These are phyloP conservation scores for Aspergillus puulaauensis DNA, from an alignment of 2,329 filamentous ascomycete genomes.

Conservation along the genomic window DNA sequence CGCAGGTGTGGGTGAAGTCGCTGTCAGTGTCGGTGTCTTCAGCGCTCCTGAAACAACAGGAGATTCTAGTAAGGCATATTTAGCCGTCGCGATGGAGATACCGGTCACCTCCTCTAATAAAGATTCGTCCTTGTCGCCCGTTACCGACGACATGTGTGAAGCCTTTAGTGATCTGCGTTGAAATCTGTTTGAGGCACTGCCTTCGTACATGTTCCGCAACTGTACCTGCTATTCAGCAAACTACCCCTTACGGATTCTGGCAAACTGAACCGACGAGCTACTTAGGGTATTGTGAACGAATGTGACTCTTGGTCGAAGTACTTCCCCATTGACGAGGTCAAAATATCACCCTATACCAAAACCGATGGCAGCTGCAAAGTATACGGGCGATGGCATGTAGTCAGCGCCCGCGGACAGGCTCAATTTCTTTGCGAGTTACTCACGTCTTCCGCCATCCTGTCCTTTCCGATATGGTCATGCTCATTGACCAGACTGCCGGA, in stretches of 20 bases:
- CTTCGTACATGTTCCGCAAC: conserved; percentile 24
- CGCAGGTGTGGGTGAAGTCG: not conserved
- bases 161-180: not conserved
- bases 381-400: conserved; percentile 2
- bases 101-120: not conserved
- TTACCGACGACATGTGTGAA: not conserved
- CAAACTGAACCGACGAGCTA: conserved; percentile 32
- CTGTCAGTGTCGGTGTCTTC: not conserved
- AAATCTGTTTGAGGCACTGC: conserved; percentile 8
- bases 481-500: not conserved
- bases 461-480: not conserved
- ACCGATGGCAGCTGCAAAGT: not conserved
- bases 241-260: conserved; percentile 23
- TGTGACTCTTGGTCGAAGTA: conserved; percentile 1
- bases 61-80: not conserved
- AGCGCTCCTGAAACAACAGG: not conserved
- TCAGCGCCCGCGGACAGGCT: not conserved
- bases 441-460: not conserved
- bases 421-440: not conserved
- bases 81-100: conserved; percentile 2
- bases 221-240: conserved; percentile 16
- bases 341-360: not conserved
- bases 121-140: not conserved
- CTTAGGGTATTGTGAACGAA: not conserved
- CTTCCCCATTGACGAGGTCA: not conserved